A percentile compares a stretch with the other conserved stretches of the same genome.
Evolutionary conservation across 2,329 filamentous ascomycete genomes (phyloP).

Genomic region (Colletotrichum musicola): DNA sequence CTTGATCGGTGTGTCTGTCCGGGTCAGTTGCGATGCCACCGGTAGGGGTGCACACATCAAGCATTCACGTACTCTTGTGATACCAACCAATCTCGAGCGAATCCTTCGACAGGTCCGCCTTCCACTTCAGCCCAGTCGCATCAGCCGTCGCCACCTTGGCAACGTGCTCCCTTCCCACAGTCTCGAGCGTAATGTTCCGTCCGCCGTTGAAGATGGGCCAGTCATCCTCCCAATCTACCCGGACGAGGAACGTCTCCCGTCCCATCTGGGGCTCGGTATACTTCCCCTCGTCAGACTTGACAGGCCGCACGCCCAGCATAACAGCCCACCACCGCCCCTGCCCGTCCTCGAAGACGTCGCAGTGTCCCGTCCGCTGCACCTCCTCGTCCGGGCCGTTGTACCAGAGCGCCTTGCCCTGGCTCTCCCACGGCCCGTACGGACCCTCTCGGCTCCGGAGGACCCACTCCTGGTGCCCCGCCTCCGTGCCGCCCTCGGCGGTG

Average conservation of each 20-base stretch:
- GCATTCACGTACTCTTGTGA: slow-evolving; percentile 47
- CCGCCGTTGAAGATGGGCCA: slow-evolving; percentile 66
- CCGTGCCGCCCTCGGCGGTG: slow-evolving; percentile 57
- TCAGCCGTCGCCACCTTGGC: slow-evolving; percentile 43
- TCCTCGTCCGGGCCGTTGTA: slow-evolving; percentile 60
- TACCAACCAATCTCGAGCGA: slow-evolving; percentile 54
- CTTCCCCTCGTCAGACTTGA: slow-evolving; percentile 40
- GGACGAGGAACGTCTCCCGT: slow-evolving; percentile 63
- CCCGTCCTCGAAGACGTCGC: slow-evolving; percentile 60
- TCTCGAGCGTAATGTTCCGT: slow-evolving; percentile 56
- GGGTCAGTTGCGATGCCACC: slow-evolving; percentile 1
- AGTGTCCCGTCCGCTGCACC: slow-evolving; percentile 64
- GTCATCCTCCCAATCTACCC: slow-evolving; percentile 62
- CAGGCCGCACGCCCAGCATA: slow-evolving; percentile 58
- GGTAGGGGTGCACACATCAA: background rate
- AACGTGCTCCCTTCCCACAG: slow-evolving; percentile 46
- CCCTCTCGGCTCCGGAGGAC: slow-evolving; percentile 59
- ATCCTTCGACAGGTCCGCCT: slow-evolving; percentile 49
- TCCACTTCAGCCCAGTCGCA: slow-evolving; percentile 48
- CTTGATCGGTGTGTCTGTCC: slow-evolving; percentile 60
- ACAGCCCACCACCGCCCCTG: slow-evolving; percentile 62
- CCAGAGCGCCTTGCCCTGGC: slow-evolving; percentile 58
- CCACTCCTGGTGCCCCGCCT: slow-evolving; percentile 65
- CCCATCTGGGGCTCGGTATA: slow-evolving; percentile 59
- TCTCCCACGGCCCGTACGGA: slow-evolving; percentile 64